Evolutionary conservation across 1,284 basidiomycete genomes (phyloP).

Genomic region (Naganishia sp.): DNA sequence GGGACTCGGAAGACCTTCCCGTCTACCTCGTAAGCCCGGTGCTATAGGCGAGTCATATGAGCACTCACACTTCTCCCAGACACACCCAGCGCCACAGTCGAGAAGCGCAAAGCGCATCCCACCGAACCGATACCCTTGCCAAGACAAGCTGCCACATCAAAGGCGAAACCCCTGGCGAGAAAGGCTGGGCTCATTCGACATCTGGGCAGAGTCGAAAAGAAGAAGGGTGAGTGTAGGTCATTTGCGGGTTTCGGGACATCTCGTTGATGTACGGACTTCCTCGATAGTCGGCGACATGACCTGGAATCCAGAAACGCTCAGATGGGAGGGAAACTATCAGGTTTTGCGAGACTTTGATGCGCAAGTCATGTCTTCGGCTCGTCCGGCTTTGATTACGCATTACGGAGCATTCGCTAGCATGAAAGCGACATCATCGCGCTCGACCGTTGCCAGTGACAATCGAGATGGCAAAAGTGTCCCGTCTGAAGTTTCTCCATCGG

Average conservation of each 20-base stretch:
- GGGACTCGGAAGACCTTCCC: constrained; percentile 26
- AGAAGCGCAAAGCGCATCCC: constrained; percentile 22
- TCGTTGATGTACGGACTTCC: neutral
- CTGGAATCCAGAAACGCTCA: constrained; percentile 83
- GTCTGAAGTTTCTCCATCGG: constrained; percentile 19
- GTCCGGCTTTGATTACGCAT: constrained; percentile 80
- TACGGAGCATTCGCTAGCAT: constrained; percentile 10
- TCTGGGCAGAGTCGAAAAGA: constrained; percentile 66
- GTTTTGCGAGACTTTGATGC: constrained; percentile 85
- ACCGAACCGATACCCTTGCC: constrained; percentile 5
- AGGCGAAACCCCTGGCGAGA: constrained; percentile 8
- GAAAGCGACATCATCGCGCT: constrained; percentile 13
- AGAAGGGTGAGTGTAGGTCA: constrained; percentile 66
- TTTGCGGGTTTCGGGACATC: neutral
- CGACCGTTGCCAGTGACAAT: neutral
- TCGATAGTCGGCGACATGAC: constrained; percentile 84
- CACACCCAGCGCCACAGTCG: constrained; percentile 1
- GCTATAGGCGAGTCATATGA: neutral
- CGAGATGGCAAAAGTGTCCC: constrained; percentile 9
- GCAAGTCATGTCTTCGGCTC: constrained; percentile 73
- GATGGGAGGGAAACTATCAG: constrained; percentile 96
- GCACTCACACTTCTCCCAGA: neutral
- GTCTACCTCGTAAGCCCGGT: neutral
- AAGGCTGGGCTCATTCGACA: constrained; percentile 69
- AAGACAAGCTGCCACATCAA: constrained; percentile 21